Conservation (phyloP, 2,329 filamentous ascomycete genomes). For the Biscogniauxia sp. region DNA sequence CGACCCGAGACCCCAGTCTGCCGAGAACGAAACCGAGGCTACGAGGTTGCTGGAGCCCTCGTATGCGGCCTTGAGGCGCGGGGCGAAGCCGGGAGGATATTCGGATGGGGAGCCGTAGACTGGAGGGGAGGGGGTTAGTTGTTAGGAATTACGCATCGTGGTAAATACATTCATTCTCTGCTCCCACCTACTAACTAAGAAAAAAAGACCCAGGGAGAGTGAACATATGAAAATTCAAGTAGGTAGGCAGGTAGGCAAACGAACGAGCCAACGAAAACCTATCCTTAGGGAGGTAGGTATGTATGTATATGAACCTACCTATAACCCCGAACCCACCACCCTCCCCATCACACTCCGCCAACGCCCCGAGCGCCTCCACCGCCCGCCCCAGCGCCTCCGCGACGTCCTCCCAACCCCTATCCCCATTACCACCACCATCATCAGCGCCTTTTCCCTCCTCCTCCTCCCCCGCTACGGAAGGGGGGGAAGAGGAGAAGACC, state of each 20-base stretch:
- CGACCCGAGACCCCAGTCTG: conserved; percentile 20
- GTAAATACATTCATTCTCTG: no score
- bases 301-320: no score
- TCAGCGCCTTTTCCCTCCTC: no score
- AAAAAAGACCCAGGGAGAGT: no score
- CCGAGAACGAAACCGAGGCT: conserved; percentile 33
- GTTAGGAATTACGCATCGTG: no score
- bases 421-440: no score
- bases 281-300: no score
- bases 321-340: conserved; percentile 40
- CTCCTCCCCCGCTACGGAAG: no score
- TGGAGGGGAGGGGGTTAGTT: conserved; percentile 11
- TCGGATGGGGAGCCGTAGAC: conserved; percentile 21
- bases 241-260: no score
- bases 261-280: conserved; percentile 3
- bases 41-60: conserved; percentile 26
- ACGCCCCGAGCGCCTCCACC: conserved; percentile 17
- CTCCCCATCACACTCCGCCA: conserved; percentile 35
- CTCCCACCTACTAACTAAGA: background rate
- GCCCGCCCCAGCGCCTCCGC: conserved; percentile 1
- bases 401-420: conserved; percentile 11
- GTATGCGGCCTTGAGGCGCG: conserved; percentile 14
- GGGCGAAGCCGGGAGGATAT: conserved; percentile 20
- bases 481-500: conserved; percentile 20
- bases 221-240: background rate